Conservation (phyloP, 176 grass and related monocot species). For the Oryza coarctata region DNA sequence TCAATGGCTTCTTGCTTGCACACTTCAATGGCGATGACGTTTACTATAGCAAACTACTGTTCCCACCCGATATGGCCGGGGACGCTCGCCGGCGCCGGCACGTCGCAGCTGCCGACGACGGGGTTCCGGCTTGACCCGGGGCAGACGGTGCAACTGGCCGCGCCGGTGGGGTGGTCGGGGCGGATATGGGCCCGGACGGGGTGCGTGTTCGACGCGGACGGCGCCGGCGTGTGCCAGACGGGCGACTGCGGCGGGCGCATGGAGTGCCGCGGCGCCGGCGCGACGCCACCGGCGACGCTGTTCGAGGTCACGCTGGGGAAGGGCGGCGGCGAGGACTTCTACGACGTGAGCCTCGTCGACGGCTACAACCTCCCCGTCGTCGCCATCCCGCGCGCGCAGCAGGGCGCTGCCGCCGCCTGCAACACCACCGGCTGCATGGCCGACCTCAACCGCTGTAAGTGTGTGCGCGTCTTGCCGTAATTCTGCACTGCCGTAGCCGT, state of each 20-base stretch:
- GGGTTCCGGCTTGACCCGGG: slow-evolving; percentile 65
- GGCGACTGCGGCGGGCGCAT: slow-evolving; percentile 76
- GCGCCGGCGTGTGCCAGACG: slow-evolving; percentile 71
- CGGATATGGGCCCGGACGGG: slow-evolving; percentile 86
- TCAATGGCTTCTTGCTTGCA: slow-evolving; percentile 17
- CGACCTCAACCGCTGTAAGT: slow-evolving; percentile 79
- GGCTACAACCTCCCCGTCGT: slow-evolving; percentile 89
- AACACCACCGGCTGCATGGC: slow-evolving; percentile 79
- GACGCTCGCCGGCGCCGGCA: slow-evolving; percentile 76
- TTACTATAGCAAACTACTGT: slow-evolving; percentile 88
- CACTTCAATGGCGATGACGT: slow-evolving; percentile 37
- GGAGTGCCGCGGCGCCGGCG: slow-evolving; percentile 62
- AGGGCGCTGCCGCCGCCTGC: slow-evolving; percentile 39
- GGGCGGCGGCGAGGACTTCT: slow-evolving; percentile 54
- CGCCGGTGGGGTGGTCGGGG: slow-evolving; percentile 72
- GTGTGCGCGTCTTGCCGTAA: background rate
- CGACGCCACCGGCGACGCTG: slow-evolving; percentile 67
- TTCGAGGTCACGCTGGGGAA: slow-evolving; percentile 90
- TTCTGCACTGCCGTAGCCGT: background rate
- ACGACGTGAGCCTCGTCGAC: slow-evolving; percentile 87
- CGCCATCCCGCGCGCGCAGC: slow-evolving; percentile 44
- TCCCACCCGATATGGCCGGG: slow-evolving; percentile 79
- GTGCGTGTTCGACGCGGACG: slow-evolving; percentile 75
- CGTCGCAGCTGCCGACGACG: slow-evolving; percentile 67
- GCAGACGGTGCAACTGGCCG: slow-evolving; percentile 53